Evolutionary conservation across 768 basidiomycete genomes (phyloP).

Genomic region (Phlebiopsis gigantea): DNA sequence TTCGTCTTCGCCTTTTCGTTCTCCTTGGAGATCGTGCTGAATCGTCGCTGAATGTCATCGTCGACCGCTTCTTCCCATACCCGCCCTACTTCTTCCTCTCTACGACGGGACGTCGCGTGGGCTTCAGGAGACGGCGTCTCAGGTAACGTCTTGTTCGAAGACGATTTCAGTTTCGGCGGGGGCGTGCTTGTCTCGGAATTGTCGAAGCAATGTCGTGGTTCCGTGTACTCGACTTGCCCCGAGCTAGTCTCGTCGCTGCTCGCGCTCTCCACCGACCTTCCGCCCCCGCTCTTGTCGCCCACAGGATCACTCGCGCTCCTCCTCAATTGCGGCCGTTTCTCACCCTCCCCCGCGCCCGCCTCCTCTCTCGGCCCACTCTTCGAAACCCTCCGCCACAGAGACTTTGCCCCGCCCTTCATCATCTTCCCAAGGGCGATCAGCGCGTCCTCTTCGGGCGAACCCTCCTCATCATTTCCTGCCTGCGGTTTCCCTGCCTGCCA

Average conservation of each 20-base stretch:
- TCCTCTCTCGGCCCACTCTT: conserved; percentile 9
- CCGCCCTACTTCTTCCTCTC: neutral
- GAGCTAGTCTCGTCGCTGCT: neutral
- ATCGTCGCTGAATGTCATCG: neutral
- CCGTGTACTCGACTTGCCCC: conserved; percentile 2
- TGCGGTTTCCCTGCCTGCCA: conserved; percentile 13
- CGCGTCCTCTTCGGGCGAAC: conserved; percentile 20
- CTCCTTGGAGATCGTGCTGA: neutral
- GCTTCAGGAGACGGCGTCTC: neutral
- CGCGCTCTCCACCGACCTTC: neutral
- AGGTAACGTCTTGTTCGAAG: neutral
- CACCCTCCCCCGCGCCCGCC: neutral
- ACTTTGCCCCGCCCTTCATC: conserved; percentile 21
- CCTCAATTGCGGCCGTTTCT: neutral
- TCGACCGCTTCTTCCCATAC: conserved; percentile 8
- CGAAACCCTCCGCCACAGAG: conserved; percentile 22
- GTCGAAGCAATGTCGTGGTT: conserved; percentile 11
- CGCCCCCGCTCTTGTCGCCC: neutral
- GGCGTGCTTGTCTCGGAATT: neutral
- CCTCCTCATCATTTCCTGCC: conserved; percentile 10
- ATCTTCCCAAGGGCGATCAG: conserved; percentile 21
- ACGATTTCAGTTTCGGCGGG: neutral
- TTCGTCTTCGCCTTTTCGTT: conserved; percentile 23
- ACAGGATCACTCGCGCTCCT: neutral
- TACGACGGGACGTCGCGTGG: neutral